Evolutionary conservation across 1,284 basidiomycete genomes (phyloP), one percentile per base, ranked within the genome.

Genomic region (Sporisorium exsertum): DNA sequence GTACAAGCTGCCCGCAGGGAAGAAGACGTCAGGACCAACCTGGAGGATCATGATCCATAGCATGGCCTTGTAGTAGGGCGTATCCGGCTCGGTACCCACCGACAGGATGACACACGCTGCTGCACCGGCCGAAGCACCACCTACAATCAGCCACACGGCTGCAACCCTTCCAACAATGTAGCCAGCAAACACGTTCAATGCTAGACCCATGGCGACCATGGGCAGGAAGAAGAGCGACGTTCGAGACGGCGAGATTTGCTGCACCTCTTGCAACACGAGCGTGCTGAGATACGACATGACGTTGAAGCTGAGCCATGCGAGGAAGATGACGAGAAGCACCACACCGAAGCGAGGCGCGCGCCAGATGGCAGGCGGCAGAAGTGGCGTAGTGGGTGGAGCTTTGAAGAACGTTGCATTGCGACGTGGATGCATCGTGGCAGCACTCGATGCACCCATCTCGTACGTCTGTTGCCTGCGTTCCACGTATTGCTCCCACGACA

Each of bases 151-250:
- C 63, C 77, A 74, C 35, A 84, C 75, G 0, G 81, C 85, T 3
- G 77, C 56, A 10, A 86, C 64, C 13, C 67, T 55, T 8, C 76
- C 76, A 10, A 82, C 78, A 10, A 84, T 55, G 26, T 72, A 57
- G 2, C 79, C 80, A 13, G 77, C 74, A 16, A 80, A 50, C n/a
- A 83, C 61, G 64, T 85, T 86, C 52, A 84, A 62, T 16, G 78
- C 47, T 8, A 87, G 53, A 8, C 86, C 86, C 26, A 74, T 72
- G 16, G 81, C 72, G 27, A 83, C 89, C 89, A 92, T 92, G 0
- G 94, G 94, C 5, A 94, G 76, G 72, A 95, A 88, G 8, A 92
- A 90, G 27, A 94, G 82, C 86, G 94, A 93, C 0, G 93, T 91
- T 15, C 89, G 87, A 32, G 95, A 87, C 5, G 0, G 92, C 89